Evolutionary conservation across 805 yeast species (phyloP).

Genomic region (Yarrowia yakushimensis): DNA sequence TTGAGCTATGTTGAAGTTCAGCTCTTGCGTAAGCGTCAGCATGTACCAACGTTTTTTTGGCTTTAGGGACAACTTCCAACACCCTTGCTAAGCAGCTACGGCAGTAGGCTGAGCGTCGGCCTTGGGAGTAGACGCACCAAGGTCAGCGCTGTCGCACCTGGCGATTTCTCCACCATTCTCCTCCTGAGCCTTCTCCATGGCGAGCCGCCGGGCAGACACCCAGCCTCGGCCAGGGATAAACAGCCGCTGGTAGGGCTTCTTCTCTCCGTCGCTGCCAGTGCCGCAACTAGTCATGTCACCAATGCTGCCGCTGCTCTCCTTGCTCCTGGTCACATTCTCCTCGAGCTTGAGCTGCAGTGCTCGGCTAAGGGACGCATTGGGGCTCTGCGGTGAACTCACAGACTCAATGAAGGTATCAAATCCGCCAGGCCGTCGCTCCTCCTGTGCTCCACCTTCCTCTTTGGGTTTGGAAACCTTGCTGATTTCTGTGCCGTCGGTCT

Average conservation of each 20-base stretch:
- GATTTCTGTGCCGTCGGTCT: conserved; percentile 13
- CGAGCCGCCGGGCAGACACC: conserved; percentile 31
- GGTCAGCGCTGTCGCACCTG: neutral
- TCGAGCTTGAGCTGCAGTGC: conserved; percentile 21
- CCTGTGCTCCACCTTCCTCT: neutral
- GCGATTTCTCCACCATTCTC: neutral
- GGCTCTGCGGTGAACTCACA: conserved; percentile 6
- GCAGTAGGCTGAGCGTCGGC: neutral
- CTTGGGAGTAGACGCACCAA: neutral
- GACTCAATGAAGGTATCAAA: conserved; percentile 3
- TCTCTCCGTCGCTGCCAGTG: conserved; percentile 29
- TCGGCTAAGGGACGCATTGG: neutral
- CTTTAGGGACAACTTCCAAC: neutral
- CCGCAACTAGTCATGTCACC: neutral
- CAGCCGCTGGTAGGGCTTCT: conserved; percentile 32
- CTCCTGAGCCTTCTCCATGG: conserved; percentile 27
- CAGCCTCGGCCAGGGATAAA: conserved; percentile 34
- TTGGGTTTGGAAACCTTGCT: conserved; percentile 1
- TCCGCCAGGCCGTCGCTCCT: neutral
- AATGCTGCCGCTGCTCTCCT: conserved; percentile 12
- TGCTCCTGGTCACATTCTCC: neutral
- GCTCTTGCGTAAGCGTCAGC: too few relatives aligned
- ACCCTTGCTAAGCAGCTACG: neutral
- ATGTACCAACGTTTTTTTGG: neutral
- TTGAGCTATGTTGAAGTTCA: too few relatives aligned